Percentiles rank a stretch among this genome's conserved stretches.
phyloP scores from a whole-genome alignment of 208 protist species.

The Balamuthia mandrillaris region DNA sequence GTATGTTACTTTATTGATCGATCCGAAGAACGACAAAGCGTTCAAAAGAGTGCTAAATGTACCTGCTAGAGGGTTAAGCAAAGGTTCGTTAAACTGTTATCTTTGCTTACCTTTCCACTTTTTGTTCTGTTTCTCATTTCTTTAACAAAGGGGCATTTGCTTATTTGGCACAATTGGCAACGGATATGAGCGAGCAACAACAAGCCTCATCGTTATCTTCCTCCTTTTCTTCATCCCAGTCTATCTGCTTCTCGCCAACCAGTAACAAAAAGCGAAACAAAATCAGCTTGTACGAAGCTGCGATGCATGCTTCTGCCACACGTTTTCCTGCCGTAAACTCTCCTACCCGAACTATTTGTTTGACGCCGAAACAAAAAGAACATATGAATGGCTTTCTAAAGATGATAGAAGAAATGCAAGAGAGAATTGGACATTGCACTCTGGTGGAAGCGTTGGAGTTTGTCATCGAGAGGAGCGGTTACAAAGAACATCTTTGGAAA shows the following conservation, averaged over 20 bases:
- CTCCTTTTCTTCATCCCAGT: too few species aligned
- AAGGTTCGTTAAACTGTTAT: too few species aligned
- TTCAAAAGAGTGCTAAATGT: too few species aligned
- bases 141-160: background rate
- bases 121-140: too few species aligned
- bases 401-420: background rate
- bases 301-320: background rate
- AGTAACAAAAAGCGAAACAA: background rate
- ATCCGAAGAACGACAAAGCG: background rate
- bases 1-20: background rate
- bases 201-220: too few species aligned
- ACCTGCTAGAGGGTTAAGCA: background rate
- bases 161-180: background rate
- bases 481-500: background rate
- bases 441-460: background rate
- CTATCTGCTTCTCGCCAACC: background rate
- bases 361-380: too few species aligned
- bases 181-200: background rate
- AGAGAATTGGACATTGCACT: background rate
- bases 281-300: background rate
- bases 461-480: background rate
- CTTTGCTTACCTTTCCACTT: too few species aligned
- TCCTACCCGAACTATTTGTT: too few species aligned
- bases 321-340: background rate
- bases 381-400: background rate